Conservation (phyloP, 768 basidiomycete species). For the Saitozyma podzolica region DNA sequence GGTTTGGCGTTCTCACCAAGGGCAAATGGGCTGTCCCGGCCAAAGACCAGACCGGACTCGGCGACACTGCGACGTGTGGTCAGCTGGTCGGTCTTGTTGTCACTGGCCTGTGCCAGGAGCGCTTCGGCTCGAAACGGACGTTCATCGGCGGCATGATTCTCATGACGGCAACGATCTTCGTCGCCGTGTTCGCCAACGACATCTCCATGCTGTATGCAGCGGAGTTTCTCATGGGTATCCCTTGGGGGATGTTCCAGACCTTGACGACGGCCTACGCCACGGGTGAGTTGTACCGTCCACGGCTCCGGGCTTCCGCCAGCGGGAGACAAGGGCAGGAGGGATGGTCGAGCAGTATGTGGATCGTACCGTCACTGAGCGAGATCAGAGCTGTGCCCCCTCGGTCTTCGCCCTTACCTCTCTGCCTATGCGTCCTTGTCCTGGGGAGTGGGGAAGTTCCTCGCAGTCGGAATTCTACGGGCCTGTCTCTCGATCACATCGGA, state of each 20-base stretch:
- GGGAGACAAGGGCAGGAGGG: constrained; percentile 12
- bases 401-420: constrained; percentile 41
- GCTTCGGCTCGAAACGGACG: constrained; percentile 35
- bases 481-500: constrained; percentile 26
- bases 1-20: constrained; percentile 1
- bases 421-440: constrained; percentile 46
- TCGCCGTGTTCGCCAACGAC: constrained; percentile 28
- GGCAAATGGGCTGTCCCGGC: constrained; percentile 2
- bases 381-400: constrained; percentile 44
- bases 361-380: constrained; percentile 16
- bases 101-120: constrained; percentile 31
- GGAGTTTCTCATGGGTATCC: constrained; percentile 14
- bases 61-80: constrained; percentile 11
- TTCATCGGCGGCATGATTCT: constrained; percentile 17
- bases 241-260: constrained; percentile 23
- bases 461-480: constrained; percentile 32
- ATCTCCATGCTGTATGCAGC: constrained; percentile 22
- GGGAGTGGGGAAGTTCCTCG: constrained; percentile 25
- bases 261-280: constrained; percentile 35
- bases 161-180: constrained; percentile 29
- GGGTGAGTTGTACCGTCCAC: constrained; percentile 13
- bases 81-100: constrained; percentile 36
- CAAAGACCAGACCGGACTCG: constrained; percentile 10
- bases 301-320: neutral
- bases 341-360: no score